Evolutionary conservation across 2,329 filamentous ascomycete genomes (phyloP).

Genomic region (Xylaria multiplex): DNA sequence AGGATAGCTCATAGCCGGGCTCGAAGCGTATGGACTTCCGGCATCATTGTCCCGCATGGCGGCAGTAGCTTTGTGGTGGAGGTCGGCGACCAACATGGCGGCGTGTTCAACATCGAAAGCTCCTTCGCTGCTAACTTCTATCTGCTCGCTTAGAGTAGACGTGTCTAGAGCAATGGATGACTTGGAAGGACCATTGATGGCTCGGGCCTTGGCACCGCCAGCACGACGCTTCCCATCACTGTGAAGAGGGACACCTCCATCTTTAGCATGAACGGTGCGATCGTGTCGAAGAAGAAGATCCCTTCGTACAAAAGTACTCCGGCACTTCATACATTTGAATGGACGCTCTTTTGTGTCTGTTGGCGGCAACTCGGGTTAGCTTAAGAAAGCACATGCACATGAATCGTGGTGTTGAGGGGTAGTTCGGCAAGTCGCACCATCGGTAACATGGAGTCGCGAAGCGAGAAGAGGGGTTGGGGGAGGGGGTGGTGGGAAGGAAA

Average conservation of each 20-base stretch:
- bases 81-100: constrained; percentile 97
- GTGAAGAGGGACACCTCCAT: constrained; percentile 91
- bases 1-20: constrained; percentile 74
- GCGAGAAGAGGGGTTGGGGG: constrained; percentile 42
- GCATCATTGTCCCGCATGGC: constrained; percentile 66
- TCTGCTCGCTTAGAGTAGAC: constrained; percentile 82
- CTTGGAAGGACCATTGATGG: constrained; percentile 75
- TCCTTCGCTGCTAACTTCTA: constrained; percentile 88
- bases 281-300: constrained; percentile 97
- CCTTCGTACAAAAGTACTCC: constrained; percentile 97
- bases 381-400: constrained; percentile 9
- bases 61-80: constrained; percentile 91
- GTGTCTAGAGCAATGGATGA: constrained; percentile 83
- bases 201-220: constrained; percentile 69
- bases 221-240: constrained; percentile 92
- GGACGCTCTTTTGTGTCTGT: constrained; percentile 97
- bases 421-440: constrained; percentile 37
- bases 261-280: constrained; percentile 97
- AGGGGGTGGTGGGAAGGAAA: constrained; percentile 33
- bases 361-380: constrained; percentile 45
- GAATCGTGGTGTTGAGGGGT: constrained; percentile 39
- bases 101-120: constrained; percentile 97
- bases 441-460: constrained; percentile 28
- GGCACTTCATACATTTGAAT: constrained; percentile 98
- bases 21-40: constrained; percentile 65